These are phyloP conservation scores for Macadamia tetraphylla DNA, from an alignment of 164 flowering plant species.

Conservation along the genomic window DNA sequence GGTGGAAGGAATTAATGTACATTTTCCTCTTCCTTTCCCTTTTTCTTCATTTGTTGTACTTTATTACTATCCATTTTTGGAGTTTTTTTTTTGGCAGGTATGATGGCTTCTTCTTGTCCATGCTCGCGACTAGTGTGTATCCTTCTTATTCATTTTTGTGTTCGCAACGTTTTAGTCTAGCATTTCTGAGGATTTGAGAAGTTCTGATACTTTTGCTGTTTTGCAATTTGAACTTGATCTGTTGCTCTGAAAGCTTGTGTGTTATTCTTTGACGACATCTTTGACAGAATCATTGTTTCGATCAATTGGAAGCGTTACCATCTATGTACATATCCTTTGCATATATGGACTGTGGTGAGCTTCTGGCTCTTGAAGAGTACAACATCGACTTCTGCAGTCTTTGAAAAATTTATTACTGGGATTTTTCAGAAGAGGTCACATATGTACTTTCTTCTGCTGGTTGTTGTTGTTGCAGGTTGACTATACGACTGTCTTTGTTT, in stretches of 20 bases:
- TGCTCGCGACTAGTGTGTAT: conserved; percentile 98
- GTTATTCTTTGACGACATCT: conserved; percentile 31
- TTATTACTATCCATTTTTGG: not conserved
- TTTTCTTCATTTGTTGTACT: not conserved
- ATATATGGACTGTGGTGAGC: conserved; percentile 95
- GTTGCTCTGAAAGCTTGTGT: not conserved
- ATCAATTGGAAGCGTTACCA: conserved; percentile 82
- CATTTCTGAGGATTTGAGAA: not conserved
- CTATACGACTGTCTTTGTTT: conserved; percentile 81
- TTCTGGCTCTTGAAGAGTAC: not conserved
- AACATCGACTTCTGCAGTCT: not conserved
- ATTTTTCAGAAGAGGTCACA: not conserved
- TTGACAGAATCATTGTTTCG: conserved; percentile 64
- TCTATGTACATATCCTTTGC: conserved; percentile 80
- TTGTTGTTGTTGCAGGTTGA: conserved; percentile 58
- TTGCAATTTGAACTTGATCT: not conserved
- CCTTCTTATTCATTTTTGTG: conserved; percentile 29
- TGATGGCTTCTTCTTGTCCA: conserved; percentile 96
- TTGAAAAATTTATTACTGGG: not conserved
- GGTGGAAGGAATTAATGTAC: not conserved
- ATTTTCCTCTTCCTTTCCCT: not conserved
- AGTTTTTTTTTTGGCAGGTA: conserved; percentile 55
- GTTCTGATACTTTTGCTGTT: not conserved
- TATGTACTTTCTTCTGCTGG: not conserved
- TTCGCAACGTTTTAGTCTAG: too few relatives aligned